phyloP scores from a whole-genome alignment of 2,329 filamentous ascomycete species.

The Apiospora sp. region DNA sequence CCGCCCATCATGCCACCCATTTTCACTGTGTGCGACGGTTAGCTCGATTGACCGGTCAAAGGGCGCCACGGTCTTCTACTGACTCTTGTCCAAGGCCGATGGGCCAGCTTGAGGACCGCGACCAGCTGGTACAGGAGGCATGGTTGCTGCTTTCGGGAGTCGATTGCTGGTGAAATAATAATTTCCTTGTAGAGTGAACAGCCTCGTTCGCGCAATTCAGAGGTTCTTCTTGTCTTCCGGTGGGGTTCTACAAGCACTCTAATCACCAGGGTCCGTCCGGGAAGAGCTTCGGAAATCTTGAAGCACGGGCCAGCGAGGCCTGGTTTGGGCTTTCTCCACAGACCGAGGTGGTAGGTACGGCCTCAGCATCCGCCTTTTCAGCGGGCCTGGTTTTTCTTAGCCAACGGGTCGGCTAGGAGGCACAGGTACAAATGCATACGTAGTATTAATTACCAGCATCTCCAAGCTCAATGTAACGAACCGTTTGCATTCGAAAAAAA shows the following conservation, averaged over 20 bases:
- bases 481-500: neutral
- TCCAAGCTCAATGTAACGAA: neutral
- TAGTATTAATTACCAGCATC: neutral
- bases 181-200: neutral
- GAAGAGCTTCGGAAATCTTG: constrained; percentile 19
- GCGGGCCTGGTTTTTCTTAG: constrained; percentile 2
- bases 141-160: constrained; percentile 4
- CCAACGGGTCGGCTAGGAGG: neutral
- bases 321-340: constrained; percentile 12
- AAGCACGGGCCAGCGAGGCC: constrained; percentile 9
- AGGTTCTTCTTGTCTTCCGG: neutral
- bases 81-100: constrained; percentile 77
- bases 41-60: neutral
- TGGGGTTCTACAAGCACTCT: neutral
- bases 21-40: constrained; percentile 70
- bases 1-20: constrained; percentile 99
- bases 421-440: neutral
- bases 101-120: constrained; percentile 59
- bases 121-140: constrained; percentile 60
- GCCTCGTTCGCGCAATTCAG: neutral
- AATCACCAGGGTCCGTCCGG: constrained; percentile 10
- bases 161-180: neutral
- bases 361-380: neutral
- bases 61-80: constrained; percentile 23
- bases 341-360: constrained; percentile 14